phyloP scores from a whole-genome alignment of 192 early-diverging fungal genomes.

The Coemansia sp. region DNA sequence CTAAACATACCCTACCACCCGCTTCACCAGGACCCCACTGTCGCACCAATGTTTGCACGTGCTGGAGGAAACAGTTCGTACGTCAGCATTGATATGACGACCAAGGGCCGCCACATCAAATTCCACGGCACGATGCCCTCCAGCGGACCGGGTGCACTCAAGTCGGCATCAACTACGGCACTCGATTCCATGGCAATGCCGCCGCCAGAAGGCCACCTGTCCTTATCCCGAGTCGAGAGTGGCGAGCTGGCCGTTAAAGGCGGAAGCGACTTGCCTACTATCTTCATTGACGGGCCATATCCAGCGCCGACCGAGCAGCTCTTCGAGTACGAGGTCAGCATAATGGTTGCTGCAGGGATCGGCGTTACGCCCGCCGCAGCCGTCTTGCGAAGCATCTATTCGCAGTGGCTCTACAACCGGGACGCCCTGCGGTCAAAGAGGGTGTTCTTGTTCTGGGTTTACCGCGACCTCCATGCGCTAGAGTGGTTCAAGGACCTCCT shows the following conservation, averaged over 20 bases:
- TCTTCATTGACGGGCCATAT: constrained; percentile 71
- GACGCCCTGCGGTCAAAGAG: constrained; percentile 54
- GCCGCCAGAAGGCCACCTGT: constrained; percentile 26
- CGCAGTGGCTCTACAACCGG: constrained; percentile 54
- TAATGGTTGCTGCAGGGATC: constrained; percentile 74
- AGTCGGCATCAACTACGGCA: constrained; percentile 1
- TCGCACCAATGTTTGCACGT: constrained; percentile 15
- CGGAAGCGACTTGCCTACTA: constrained; percentile 42
- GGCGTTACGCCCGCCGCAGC: constrained; percentile 75
- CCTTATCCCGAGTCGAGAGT: not conserved
- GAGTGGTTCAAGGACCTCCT: constrained; percentile 81
- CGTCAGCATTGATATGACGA: constrained; percentile 29
- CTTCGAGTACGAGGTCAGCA: constrained; percentile 65
- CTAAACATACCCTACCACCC: constrained; percentile 25
- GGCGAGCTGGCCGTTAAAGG: constrained; percentile 10
- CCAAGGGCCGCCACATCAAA: constrained; percentile 2
- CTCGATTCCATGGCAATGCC: no score
- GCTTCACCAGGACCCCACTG: constrained; percentile 27
- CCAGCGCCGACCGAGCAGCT: constrained; percentile 65
- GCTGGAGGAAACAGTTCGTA: constrained; percentile 31
- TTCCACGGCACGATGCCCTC: not conserved
- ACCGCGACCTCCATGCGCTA: constrained; percentile 64
- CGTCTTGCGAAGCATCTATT: constrained; percentile 69
- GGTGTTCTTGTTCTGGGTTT: constrained; percentile 76
- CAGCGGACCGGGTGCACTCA: not conserved